Base-by-base conservation (phyloP, 192 early-diverging fungal species). In the Cetraspora pellucida region DNA sequence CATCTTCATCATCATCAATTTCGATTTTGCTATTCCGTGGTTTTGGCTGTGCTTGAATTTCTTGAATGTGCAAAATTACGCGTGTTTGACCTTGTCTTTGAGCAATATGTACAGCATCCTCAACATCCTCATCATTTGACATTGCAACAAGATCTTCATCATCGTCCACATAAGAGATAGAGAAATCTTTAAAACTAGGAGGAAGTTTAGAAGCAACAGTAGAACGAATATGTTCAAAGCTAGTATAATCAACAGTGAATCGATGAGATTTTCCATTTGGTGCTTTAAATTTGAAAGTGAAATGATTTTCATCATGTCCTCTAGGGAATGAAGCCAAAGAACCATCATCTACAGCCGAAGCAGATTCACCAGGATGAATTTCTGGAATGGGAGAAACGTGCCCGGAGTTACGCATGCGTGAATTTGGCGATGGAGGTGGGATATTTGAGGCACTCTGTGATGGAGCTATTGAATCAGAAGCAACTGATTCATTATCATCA, bases 81-180 rank as follows among this genome's bases (percentile, higher is more conserved):
- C 92, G 89, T 71, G 88, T 87, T 77, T 89, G 90, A 17, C 90
- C 93, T n/a, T 90, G 87, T 80, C 91, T 88, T 52, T 87, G 85
- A 19, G 96, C 94, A 81, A 96, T 87, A 5, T 88, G 77, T 0
- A 97, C 93, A 13, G 97, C 94, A 58, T 97, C 95, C 17, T 87
- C 80, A 72, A 98, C 80, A 77, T 97, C 96, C 3, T 86, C 86
- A 68, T 93, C 91, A 37, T 86, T 85, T 31, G 89, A 88, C 77
- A 98, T 87, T 74, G 90, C 85, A 44, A 98, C 93, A 69, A 87
- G 82, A 80, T 98, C 97, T 47, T 90, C 87, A 63, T 98, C 97
- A 71, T 98, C 97, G 78, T 98, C 97, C 72, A 94, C 80, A 77
- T 96, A 98, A 1, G 90, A 91, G 44, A 95, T 85, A 30, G 80